A percentile compares a stretch with the other conserved stretches of the same genome.
Conservation (phyloP, 1,284 basidiomycete species). For the Cutaneotrichosporon sp. region DNA sequence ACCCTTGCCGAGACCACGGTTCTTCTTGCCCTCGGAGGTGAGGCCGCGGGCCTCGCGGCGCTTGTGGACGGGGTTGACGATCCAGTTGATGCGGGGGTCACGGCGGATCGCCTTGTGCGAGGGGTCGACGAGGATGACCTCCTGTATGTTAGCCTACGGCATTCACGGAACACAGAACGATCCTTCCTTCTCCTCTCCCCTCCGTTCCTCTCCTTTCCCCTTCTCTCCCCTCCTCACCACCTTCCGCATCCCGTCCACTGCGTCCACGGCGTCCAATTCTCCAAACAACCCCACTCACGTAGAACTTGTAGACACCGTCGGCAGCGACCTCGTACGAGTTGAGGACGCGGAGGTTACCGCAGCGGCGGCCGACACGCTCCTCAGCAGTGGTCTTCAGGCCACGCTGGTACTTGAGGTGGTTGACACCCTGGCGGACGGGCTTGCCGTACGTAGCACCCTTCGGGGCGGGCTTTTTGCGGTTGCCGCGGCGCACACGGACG, state of each 20-base stretch:
- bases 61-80: slow-evolving; percentile 97
- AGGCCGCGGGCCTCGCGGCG: slow-evolving; percentile 96
- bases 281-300: slow-evolving; percentile 45
- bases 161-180: no score
- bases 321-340: slow-evolving; percentile 99
- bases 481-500: slow-evolving; percentile 93
- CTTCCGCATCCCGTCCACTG: background rate
- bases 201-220: no score
- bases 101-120: slow-evolving; percentile 68
- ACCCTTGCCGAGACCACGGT: slow-evolving; percentile 82
- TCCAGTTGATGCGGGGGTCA: slow-evolving; percentile 93
- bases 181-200: no score
- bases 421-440: slow-evolving; percentile 99
- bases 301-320: slow-evolving; percentile 99
- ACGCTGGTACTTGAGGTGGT: slow-evolving; percentile 98
- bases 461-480: slow-evolving; percentile 97
- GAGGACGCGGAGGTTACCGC: slow-evolving; percentile 90
- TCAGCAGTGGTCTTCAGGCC: slow-evolving; percentile 90
- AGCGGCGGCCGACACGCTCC: slow-evolving; percentile 95
- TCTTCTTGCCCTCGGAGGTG: slow-evolving; percentile 90
- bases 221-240: background rate
- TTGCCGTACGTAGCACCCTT: slow-evolving; percentile 99
- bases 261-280: no score
- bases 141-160: no score
- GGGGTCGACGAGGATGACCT: slow-evolving; percentile 87